Conservation (phyloP, 2,329 filamentous ascomycete genomes). For the Bipolaris sorokiniana region DNA sequence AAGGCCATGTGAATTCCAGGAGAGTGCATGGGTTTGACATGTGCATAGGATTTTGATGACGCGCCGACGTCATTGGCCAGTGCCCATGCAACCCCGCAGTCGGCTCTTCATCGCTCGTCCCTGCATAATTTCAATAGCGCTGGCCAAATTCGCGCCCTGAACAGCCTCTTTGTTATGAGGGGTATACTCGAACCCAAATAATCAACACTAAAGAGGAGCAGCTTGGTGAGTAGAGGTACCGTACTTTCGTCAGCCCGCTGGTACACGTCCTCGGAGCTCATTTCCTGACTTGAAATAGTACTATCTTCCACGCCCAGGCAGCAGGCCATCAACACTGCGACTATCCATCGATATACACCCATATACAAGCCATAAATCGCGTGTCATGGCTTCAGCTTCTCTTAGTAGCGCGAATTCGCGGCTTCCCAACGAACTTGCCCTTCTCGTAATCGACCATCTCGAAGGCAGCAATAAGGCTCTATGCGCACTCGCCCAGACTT, state of each 20-base stretch:
- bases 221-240: no score
- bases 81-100: constrained; percentile 4
- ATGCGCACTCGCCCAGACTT: constrained; percentile 38
- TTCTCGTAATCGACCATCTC: constrained; percentile 39
- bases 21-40: neutral
- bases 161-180: neutral
- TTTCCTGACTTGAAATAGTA: neutral
- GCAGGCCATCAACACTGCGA: neutral
- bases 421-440: constrained; percentile 40
- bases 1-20: neutral
- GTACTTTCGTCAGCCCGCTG: neutral
- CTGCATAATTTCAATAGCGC: constrained; percentile 14
- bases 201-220: neutral
- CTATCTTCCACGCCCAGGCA: neutral
- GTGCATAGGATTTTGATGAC: neutral
- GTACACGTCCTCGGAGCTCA: neutral
- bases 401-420: constrained; percentile 20
- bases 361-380: neutral
- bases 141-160: constrained; percentile 4
- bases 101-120: constrained; percentile 2
- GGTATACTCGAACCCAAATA: neutral
- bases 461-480: constrained; percentile 30
- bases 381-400: constrained; percentile 23
- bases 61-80: constrained; percentile 12
- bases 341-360: neutral